These are phyloP conservation scores for Neohortaea acidophila DNA, from an alignment of 495 filamentous ascomycete genomes.

Conservation along the genomic window DNA sequence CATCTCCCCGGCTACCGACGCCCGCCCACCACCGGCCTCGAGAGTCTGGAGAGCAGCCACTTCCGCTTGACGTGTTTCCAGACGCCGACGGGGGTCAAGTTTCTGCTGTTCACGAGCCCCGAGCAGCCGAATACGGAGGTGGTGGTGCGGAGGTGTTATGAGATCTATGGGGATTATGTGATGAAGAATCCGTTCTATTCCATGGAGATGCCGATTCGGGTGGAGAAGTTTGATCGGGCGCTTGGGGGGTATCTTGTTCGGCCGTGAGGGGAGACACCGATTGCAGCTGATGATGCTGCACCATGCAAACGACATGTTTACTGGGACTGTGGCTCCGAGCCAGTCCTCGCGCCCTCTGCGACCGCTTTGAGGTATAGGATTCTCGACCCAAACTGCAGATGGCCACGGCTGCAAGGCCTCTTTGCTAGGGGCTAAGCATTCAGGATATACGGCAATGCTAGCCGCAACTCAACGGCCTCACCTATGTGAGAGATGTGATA, in stretches of 20 bases:
- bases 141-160: slow-evolving; percentile 71
- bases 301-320: background rate
- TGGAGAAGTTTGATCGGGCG: slow-evolving; percentile 84
- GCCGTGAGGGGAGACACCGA: slow-evolving; percentile 6
- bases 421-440: too few species aligned
- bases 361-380: too few species aligned
- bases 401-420: too few species aligned
- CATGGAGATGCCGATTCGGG: slow-evolving; percentile 90
- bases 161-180: slow-evolving; percentile 90
- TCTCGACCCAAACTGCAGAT: too few species aligned
- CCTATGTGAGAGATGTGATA: too few species aligned
- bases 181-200: slow-evolving; percentile 99
- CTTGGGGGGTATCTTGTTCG: slow-evolving; percentile 48
- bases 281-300: too few species aligned
- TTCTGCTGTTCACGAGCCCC: slow-evolving; percentile 88
- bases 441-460: too few species aligned
- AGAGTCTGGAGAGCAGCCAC: slow-evolving; percentile 76
- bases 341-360: too few species aligned
- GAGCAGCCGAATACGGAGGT: slow-evolving; percentile 74
- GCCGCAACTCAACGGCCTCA: too few species aligned
- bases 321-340: too few species aligned
- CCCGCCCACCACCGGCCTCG: slow-evolving; percentile 55
- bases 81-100: slow-evolving; percentile 86
- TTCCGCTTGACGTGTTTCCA: slow-evolving; percentile 93
- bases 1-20: slow-evolving; percentile 31